Evolutionary conservation across 2,329 filamentous ascomycete genomes (phyloP).

Genomic region (Xylaria sp.): DNA sequence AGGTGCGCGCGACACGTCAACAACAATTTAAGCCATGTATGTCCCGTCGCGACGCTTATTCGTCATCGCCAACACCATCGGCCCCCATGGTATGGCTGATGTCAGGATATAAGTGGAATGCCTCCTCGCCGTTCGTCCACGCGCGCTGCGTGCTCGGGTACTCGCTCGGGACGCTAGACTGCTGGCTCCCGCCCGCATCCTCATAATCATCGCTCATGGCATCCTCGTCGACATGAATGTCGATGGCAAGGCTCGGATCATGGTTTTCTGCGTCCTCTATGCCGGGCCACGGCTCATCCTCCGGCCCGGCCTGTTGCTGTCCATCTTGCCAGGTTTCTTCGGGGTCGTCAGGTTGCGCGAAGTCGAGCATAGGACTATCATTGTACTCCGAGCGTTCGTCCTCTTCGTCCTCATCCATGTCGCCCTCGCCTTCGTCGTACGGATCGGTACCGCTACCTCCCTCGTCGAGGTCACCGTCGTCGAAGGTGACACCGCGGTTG

Average conservation of each 20-base stretch:
- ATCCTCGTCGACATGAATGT: conserved; percentile 32
- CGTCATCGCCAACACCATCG: conserved; percentile 4
- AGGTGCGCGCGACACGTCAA: background rate
- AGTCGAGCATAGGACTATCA: conserved; percentile 36
- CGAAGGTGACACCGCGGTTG: conserved; percentile 33
- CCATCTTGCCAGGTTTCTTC: conserved; percentile 38
- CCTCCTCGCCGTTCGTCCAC: conserved; percentile 27
- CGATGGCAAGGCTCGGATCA: conserved; percentile 41
- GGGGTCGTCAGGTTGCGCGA: conserved; percentile 32
- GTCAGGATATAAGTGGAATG: conserved; percentile 24
- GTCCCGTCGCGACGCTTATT: background rate
- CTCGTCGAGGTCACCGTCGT: conserved; percentile 35
- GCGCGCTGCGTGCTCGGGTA: conserved; percentile 35
- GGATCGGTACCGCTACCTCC: conserved; percentile 35
- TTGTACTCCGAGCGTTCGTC: conserved; percentile 32
- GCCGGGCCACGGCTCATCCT: conserved; percentile 61
- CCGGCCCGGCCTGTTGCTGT: conserved; percentile 41
- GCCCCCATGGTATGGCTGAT: background rate
- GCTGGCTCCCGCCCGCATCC: conserved; percentile 25
- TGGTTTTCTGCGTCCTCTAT: conserved; percentile 60
- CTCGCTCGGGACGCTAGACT: conserved; percentile 35
- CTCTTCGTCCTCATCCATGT: conserved; percentile 38
- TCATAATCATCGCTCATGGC: conserved; percentile 29
- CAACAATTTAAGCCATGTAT: background rate
- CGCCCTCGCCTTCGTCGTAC: conserved; percentile 41